A percentile compares a stretch with the other conserved stretches of the same genome.
These are phyloP conservation scores for Paxillus involutus DNA, from an alignment of 768 basidiomycete species.

Conservation along the genomic window DNA sequence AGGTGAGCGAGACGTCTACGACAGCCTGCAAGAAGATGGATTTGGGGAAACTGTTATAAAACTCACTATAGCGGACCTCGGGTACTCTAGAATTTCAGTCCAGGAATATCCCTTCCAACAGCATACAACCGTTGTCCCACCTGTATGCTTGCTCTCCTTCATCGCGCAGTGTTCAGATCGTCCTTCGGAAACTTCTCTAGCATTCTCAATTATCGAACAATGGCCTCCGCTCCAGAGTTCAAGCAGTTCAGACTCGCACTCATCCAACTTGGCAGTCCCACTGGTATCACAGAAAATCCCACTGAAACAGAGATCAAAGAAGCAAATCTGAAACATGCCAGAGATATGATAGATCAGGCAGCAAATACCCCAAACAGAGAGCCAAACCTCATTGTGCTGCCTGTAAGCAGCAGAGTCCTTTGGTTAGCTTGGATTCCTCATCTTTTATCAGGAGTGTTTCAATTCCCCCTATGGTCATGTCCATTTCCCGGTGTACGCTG, in stretches of 20 bases:
- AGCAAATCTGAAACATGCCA: constrained; percentile 80
- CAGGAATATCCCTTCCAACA: too few relatives aligned
- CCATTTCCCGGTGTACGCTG: constrained; percentile 83
- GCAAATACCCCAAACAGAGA: constrained; percentile 44
- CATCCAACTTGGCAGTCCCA: constrained; percentile 82
- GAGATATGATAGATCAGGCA: constrained; percentile 76
- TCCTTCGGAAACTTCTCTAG: background rate
- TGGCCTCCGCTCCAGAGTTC: constrained; percentile 40
- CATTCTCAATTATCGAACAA: constrained; percentile 11
- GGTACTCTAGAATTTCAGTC: too few relatives aligned
- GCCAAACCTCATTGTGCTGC: constrained; percentile 82
- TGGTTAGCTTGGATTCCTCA: constrained; percentile 1
- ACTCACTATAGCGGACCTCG: too few relatives aligned
- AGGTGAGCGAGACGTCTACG: too few relatives aligned
- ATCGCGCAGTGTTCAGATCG: constrained; percentile 4
- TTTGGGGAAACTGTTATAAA: too few relatives aligned
- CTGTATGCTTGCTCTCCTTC: constrained; percentile 10
- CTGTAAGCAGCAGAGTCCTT: constrained; percentile 46
- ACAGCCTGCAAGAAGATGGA: too few relatives aligned
- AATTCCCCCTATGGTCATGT: constrained; percentile 82
- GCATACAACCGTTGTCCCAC: too few relatives aligned
- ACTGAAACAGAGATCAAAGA: constrained; percentile 49
- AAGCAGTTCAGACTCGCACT: constrained; percentile 84
- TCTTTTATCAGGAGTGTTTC: constrained; percentile 69
- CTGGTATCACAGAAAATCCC: constrained; percentile 33